Percentiles rank a stretch among this genome's conserved stretches.
Evolutionary conservation across 805 yeast genomes (phyloP).

Genomic region (Gaillardinia entomophila): DNA sequence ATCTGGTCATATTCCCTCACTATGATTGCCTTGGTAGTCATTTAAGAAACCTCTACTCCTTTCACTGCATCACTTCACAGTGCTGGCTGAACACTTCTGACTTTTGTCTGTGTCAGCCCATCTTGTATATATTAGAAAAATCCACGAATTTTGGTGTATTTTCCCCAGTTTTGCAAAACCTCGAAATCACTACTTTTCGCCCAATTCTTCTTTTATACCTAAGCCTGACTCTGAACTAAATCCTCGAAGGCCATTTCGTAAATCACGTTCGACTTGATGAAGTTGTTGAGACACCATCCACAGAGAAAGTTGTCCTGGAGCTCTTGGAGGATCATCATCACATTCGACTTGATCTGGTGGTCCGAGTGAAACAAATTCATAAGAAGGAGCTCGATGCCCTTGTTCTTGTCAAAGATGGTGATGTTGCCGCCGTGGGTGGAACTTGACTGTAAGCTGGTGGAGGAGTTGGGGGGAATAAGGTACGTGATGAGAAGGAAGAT

Average conservation of each 20-base stretch:
- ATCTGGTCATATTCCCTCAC: too few species aligned
- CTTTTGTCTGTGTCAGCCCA: too few species aligned
- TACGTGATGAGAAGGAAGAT: constrained; percentile 34
- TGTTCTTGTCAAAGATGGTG: constrained; percentile 39
- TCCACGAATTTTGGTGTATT: too few species aligned
- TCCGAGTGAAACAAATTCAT: constrained; percentile 38
- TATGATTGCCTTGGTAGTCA: too few species aligned
- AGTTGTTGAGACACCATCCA: constrained; percentile 39
- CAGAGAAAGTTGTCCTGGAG: constrained; percentile 38
- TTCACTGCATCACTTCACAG: too few species aligned
- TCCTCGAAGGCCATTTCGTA: constrained; percentile 37
- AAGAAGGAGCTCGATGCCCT: constrained; percentile 37
- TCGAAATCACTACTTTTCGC: too few species aligned
- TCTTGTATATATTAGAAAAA: too few species aligned
- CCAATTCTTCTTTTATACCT: too few species aligned
- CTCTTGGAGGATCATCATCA: constrained; percentile 39
- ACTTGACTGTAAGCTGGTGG: constrained; percentile 32
- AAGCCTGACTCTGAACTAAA: constrained; percentile 14
- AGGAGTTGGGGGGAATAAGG: constrained; percentile 35
- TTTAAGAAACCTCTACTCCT: too few species aligned
- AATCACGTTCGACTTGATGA: constrained; percentile 29
- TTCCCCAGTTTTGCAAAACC: too few species aligned
- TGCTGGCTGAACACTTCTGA: too few species aligned
- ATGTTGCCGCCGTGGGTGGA: constrained; percentile 34
- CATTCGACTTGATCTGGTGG: constrained; percentile 31